Evolutionary conservation across 345 rosid species (phyloP), one percentile per base, ranked within the genome.

Genomic region (Rhodamnia argentea): DNA sequence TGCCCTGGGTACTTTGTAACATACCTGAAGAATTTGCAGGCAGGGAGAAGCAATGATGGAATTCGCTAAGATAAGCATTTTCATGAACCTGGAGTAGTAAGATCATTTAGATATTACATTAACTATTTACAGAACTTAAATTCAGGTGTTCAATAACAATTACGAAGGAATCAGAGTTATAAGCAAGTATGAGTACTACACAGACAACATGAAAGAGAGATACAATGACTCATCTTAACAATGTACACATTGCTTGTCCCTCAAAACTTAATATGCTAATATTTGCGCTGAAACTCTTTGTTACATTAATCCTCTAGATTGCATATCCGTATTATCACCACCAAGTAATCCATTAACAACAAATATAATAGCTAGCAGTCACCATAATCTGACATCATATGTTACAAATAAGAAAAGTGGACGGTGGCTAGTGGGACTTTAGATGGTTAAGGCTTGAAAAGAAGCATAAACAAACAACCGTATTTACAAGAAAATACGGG

Each of bases 1-100:
- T 0, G 14, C 78, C 78, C 47, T 37, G 26, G 24, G 78, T 70
- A 10, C 22, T 70, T 9, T 4, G 20, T 42, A 70, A 37, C 47
- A 58, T 82, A 88, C 99, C 98, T 87, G 96, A 91, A 85, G 95
- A 89, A 90, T 94, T 97, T 90, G 98, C 92, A 27, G 92, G 93
- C 85, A 94, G 84, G 85, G 99, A 92, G 91, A 94, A 97, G 90
- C 99, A 97, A 87, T 97, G 99, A 91, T 97, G 99, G 85, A 93
- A 97, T 75, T 94, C 94, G 82, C 98, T 97, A 60, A 91, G 91
- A 88, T 97, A 96, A 81, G 99, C 98, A 92, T 97, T 97, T 91
- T 96, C 99, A 70, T 95, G 99, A 92, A 97, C 95, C 98, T 95
- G 95, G 82, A 89, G 88, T 13, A 81, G 83, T 85, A 40, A 84